phyloP scores from a whole-genome alignment of 805 yeast species.

The Teunomyces aglyptinius region DNA sequence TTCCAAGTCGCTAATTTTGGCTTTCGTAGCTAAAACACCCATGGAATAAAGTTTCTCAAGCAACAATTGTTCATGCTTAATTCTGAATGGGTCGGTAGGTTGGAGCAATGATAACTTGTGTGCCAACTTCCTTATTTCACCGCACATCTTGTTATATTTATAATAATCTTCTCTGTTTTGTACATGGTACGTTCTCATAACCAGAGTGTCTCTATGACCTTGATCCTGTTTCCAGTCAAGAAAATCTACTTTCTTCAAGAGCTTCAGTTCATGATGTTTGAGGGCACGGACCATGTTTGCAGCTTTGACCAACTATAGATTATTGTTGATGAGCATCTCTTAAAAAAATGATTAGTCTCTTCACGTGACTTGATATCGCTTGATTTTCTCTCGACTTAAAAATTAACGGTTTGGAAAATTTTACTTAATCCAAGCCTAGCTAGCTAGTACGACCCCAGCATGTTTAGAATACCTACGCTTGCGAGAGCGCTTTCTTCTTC shows the following conservation, averaged over 20 bases:
- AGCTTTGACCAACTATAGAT: neutral
- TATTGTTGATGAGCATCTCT: neutral
- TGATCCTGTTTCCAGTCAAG: slow-evolving; percentile 97
- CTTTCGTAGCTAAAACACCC: slow-evolving; percentile 86
- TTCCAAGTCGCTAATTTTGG: slow-evolving; percentile 89
- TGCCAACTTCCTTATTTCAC: slow-evolving; percentile 84
- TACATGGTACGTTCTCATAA: slow-evolving; percentile 90
- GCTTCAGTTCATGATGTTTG: slow-evolving; percentile 93
- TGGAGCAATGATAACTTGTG: slow-evolving; percentile 80
- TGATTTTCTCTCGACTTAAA: neutral
- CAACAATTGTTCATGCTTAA: slow-evolving; percentile 83
- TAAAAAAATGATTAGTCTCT: neutral
- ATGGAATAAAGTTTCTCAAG: slow-evolving; percentile 83
- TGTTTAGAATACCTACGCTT: neutral
- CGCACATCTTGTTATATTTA: slow-evolving; percentile 90
- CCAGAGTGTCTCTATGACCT: slow-evolving; percentile 94
- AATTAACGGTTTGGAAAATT: slow-evolving; percentile 2
- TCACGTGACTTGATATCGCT: neutral
- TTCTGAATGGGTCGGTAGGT: slow-evolving; percentile 82
- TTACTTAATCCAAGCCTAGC: neutral
- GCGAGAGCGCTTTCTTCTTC: slow-evolving; percentile 16
- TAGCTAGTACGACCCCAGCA: neutral
- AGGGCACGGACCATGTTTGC: slow-evolving; percentile 74
- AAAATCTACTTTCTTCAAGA: slow-evolving; percentile 92
- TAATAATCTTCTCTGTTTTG: slow-evolving; percentile 96